Conservation (phyloP, 129 eudicot species). For the Arctium minus region DNA sequence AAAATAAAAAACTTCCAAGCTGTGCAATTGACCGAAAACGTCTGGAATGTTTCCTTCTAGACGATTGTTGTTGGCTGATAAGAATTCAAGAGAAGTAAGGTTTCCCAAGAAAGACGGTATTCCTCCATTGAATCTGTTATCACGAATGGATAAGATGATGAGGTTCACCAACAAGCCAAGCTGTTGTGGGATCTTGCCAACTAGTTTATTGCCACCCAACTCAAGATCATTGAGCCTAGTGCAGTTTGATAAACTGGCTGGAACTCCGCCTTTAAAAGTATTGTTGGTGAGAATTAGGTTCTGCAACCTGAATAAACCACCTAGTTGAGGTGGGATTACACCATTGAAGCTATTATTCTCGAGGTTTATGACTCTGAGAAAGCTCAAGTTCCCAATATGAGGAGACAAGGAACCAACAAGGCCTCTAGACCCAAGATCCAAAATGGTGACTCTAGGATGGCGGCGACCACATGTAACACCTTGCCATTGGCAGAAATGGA, state of each 20-base stretch:
- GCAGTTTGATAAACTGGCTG: neutral
- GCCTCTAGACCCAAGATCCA: neutral
- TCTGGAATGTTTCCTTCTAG: neutral
- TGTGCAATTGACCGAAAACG: neutral
- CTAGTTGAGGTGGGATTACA: neutral
- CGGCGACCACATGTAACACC: neutral
- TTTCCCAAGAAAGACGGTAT: neutral
- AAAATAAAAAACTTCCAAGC: neutral
- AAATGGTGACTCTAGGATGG: neutral
- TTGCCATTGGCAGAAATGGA: neutral
- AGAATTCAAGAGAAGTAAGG: neutral
- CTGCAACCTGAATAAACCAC: neutral
- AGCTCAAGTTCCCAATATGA: neutral
- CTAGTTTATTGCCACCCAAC: neutral
- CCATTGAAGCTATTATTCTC: neutral
- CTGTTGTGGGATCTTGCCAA: neutral
- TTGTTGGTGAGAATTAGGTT: neutral
- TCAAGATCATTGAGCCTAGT: neutral
- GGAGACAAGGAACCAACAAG: neutral
- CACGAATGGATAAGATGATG: neutral
- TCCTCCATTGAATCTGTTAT: neutral
- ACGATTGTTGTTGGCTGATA: neutral
- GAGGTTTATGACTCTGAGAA: neutral
- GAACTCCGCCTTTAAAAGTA: neutral
- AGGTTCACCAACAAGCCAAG: neutral